These are phyloP conservation scores for Leccinum sublutescens DNA, from an alignment of 768 basidiomycete genomes.

Conservation along the genomic window DNA sequence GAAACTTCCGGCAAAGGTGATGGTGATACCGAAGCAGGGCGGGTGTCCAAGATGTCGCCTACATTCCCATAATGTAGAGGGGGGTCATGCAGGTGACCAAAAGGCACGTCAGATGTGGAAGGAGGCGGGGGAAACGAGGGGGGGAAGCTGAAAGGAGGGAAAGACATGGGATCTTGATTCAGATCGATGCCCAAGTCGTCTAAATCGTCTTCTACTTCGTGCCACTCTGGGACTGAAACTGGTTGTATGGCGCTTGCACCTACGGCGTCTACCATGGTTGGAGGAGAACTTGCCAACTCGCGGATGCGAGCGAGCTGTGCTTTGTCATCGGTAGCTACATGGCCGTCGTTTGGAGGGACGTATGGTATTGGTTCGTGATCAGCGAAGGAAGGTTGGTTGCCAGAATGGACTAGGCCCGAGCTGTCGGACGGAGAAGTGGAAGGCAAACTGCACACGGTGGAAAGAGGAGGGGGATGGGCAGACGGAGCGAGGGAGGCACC, in stretches of 20 bases:
- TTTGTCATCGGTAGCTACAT: conserved; percentile 69
- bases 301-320: conserved; percentile 51
- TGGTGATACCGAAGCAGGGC: conserved; percentile 39
- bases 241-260: conserved; percentile 14
- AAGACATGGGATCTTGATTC: conserved; percentile 8
- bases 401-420: conserved; percentile 5
- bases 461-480: conserved; percentile 2
- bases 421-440: conserved; percentile 14
- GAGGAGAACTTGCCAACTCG: conserved; percentile 54
- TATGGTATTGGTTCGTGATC: conserved; percentile 30
- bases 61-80: conserved; percentile 35
- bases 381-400: not conserved
- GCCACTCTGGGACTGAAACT: conserved; percentile 54
- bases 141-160: conserved; percentile 8
- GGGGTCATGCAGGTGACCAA: conserved; percentile 34
- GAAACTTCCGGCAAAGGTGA: conserved; percentile 45
- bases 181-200: conserved; percentile 12
- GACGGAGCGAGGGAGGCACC: conserved; percentile 30
- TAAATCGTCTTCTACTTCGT: conserved; percentile 47
- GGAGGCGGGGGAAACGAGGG: conserved; percentile 35
- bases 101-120: conserved; percentile 41
- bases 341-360: conserved; percentile 41
- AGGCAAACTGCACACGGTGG: conserved; percentile 6
- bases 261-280: conserved; percentile 19
- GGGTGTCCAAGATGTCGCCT: conserved; percentile 34